Evolutionary conservation across 2,329 filamentous ascomycete species (phyloP).

Genomic region (Scedosporium minutisporum): DNA sequence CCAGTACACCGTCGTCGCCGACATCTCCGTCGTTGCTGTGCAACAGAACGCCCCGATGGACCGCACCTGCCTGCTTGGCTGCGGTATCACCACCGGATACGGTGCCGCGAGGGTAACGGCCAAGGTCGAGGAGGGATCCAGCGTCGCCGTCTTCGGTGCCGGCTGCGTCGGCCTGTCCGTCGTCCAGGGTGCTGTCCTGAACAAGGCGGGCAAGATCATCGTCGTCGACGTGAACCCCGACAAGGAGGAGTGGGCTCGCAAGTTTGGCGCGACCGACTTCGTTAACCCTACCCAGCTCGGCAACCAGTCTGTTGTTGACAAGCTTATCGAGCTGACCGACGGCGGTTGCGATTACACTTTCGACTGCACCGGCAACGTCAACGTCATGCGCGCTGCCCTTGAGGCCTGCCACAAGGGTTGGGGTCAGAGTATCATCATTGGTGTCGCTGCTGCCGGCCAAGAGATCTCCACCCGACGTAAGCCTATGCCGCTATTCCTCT

Average conservation of each 20-base stretch:
- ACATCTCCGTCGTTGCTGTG: conserved; percentile 95
- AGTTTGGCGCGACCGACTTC: conserved; percentile 95
- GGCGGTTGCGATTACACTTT: conserved; percentile 98
- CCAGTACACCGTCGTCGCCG: conserved; percentile 96
- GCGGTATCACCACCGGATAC: conserved; percentile 97
- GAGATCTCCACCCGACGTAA: conserved; percentile 89
- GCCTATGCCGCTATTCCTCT: conserved; percentile 26
- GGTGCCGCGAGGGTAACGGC: conserved; percentile 91
- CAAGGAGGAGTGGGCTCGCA: conserved; percentile 86
- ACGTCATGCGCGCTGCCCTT: conserved; percentile 88
- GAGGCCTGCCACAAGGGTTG: conserved; percentile 99
- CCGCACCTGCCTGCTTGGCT: conserved; percentile 89
- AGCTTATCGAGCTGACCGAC: conserved; percentile 94
- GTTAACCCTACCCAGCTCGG: conserved; percentile 81
- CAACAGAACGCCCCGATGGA: conserved; percentile 89
- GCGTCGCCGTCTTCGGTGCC: conserved; percentile 85
- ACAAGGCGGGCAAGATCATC: conserved; percentile 71
- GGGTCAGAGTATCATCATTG: conserved; percentile 96
- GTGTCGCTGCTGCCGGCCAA: conserved; percentile 90
- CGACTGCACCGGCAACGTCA: conserved; percentile 95
- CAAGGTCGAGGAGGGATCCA: conserved; percentile 81
- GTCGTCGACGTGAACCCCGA: conserved; percentile 67
- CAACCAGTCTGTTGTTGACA: conserved; percentile 76
- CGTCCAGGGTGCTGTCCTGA: conserved; percentile 83
- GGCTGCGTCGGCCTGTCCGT: conserved; percentile 94